These are phyloP conservation scores for Lobosporangium transversale DNA, from an alignment of 192 early-diverging fungal genomes.

Conservation along the genomic window DNA sequence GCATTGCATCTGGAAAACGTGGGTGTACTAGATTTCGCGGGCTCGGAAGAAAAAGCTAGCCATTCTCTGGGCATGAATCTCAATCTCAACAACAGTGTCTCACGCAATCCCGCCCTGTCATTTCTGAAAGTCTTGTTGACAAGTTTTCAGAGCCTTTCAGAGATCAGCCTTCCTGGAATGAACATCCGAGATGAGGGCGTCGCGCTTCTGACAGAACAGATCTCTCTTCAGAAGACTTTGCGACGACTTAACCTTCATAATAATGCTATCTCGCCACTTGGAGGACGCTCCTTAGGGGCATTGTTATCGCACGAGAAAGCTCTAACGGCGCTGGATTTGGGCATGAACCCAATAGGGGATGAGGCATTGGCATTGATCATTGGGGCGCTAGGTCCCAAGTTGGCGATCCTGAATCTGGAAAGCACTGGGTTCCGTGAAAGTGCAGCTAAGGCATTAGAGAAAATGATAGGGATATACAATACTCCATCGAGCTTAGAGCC, in stretches of 20 bases:
- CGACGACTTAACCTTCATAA: constrained; percentile 16
- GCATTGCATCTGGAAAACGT: constrained; percentile 21
- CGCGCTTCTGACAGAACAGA: constrained; percentile 9
- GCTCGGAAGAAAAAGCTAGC: not conserved
- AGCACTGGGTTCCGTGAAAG: constrained; percentile 34
- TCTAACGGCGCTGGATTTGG: constrained; percentile 16
- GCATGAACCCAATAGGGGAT: constrained; percentile 28
- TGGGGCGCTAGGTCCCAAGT: constrained; percentile 19
- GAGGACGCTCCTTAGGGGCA: constrained; percentile 6
- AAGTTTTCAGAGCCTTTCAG: not conserved
- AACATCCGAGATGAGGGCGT: constrained; percentile 33
- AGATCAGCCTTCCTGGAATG: constrained; percentile 22
- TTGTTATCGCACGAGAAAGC: constrained; percentile 20
- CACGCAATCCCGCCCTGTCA: constrained; percentile 4
- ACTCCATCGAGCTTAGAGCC: constrained; percentile 3
- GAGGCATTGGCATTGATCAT: constrained; percentile 16
- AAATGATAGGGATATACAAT: constrained; percentile 15
- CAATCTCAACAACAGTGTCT: not conserved
- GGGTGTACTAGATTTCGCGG: constrained; percentile 12
- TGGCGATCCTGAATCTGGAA: constrained; percentile 21
- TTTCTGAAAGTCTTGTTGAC: constrained; percentile 16
- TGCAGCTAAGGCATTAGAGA: constrained; percentile 24
- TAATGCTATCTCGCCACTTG: constrained; percentile 29
- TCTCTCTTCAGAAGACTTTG: constrained; percentile 11
- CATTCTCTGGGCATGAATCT: constrained; percentile 1